Conservation (phyloP, 768 basidiomycete species). For the Heimioporus sp. region DNA sequence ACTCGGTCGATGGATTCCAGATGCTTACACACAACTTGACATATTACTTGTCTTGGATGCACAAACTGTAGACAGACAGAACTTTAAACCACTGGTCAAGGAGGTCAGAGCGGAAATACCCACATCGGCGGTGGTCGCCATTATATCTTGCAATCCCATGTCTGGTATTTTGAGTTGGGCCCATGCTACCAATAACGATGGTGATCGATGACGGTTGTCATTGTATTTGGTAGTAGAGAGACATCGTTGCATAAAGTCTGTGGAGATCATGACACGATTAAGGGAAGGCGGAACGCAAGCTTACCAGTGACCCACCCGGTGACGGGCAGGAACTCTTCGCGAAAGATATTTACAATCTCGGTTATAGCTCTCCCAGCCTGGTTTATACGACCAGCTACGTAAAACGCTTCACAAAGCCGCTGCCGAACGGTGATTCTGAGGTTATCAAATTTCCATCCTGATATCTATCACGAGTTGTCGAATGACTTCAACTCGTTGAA, state of each 20-base stretch:
- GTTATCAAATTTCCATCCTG: constrained; percentile 8
- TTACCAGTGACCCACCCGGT: neutral
- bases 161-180: neutral
- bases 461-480: neutral
- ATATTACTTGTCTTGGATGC: neutral
- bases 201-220: neutral
- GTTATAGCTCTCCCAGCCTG: neutral
- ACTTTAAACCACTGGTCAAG: no score
- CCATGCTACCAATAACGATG: neutral
- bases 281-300: neutral
- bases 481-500: no score
- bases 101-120: neutral
- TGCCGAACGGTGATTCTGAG: neutral
- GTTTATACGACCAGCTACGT: neutral
- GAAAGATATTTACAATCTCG: neutral
- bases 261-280: neutral
- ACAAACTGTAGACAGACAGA: neutral
- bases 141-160: neutral
- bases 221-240: no score
- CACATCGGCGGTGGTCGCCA: neutral
- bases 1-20: neutral
- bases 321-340: neutral
- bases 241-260: no score
- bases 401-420: constrained; percentile 4
- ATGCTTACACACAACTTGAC: neutral